Percentiles rank a stretch among this genome's conserved stretches.
Conservation (phyloP, 2,329 filamentous ascomycete genomes). For the Aspergillus sp. region DNA sequence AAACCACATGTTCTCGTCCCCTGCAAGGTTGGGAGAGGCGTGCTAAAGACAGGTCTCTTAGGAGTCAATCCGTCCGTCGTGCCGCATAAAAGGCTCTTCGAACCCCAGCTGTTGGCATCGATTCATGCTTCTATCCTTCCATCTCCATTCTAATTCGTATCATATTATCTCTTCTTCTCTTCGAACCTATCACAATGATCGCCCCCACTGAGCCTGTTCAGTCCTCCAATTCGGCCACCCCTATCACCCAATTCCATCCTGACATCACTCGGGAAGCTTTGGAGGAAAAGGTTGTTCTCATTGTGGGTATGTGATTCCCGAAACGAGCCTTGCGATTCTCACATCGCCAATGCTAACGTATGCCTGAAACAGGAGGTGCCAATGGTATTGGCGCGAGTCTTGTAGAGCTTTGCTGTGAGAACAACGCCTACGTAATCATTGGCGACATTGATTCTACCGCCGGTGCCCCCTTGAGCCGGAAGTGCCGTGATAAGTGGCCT, state of each 20-base stretch:
- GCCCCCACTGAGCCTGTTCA: slow-evolving; percentile 19
- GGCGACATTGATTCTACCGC: slow-evolving; percentile 45
- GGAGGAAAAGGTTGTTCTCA: slow-evolving; percentile 22
- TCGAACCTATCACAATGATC: slow-evolving; percentile 17
- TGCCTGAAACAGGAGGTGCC: slow-evolving; percentile 38
- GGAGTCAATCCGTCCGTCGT: neutral
- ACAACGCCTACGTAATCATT: slow-evolving; percentile 47
- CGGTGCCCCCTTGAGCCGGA: slow-evolving; percentile 33
- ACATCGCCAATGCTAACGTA: neutral
- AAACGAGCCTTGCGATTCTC: too few relatives aligned
- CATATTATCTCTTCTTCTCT: neutral
- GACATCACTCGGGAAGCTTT: slow-evolving; percentile 17
- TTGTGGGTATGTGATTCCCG: slow-evolving; percentile 18
- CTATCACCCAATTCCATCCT: slow-evolving; percentile 20
- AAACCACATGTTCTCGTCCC: neutral
- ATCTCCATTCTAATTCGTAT: neutral
- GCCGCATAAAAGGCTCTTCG: neutral
- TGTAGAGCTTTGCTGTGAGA: slow-evolving; percentile 41
- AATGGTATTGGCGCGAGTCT: slow-evolving; percentile 50
- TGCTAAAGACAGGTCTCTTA: neutral
- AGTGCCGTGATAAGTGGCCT: slow-evolving; percentile 20
- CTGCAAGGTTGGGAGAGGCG: neutral
- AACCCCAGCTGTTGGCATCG: neutral
- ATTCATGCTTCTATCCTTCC: neutral
- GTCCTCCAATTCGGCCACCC: slow-evolving; percentile 13